Evolutionary conservation across 106 monocot genomes (phyloP).

Genomic region (Chionographis japonica): DNA sequence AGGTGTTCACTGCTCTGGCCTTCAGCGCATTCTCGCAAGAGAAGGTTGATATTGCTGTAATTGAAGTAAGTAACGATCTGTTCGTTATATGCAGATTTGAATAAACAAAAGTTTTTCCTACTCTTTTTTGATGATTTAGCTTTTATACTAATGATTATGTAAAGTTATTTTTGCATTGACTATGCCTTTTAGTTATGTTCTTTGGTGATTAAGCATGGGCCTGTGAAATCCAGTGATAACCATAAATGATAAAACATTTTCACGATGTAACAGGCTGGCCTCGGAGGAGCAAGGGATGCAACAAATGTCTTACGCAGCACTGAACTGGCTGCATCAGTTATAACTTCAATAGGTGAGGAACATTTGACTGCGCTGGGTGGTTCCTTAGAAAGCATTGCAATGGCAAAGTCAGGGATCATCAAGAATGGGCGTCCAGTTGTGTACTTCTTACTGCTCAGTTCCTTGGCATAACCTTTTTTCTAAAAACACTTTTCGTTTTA

Average conservation of each 20-base stretch:
- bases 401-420: slow-evolving; percentile 97
- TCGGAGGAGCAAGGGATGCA: slow-evolving; percentile 97
- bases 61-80: slow-evolving; percentile 56
- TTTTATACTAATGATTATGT: too few relatives aligned
- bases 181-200: too few relatives aligned
- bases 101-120: neutral
- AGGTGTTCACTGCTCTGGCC: slow-evolving; percentile 91
- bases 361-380: slow-evolving; percentile 93
- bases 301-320: slow-evolving; percentile 82
- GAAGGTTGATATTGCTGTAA: slow-evolving; percentile 79
- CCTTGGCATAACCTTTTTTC: neutral
- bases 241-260: neutral
- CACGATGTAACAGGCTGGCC: slow-evolving; percentile 60
- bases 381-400: slow-evolving; percentile 89
- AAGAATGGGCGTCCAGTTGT: slow-evolving; percentile 79
- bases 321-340: slow-evolving; percentile 56
- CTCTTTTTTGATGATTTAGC: too few relatives aligned
- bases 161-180: too few relatives aligned
- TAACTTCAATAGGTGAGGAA: slow-evolving; percentile 93
- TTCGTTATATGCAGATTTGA: neutral
- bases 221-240: neutral
- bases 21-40: slow-evolving; percentile 71
- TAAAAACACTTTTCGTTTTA: neutral
- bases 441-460: slow-evolving; percentile 23
- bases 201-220: neutral